Base-by-base conservation (phyloP, 129 eudicot genomes). In the Apium graveolens region DNA sequence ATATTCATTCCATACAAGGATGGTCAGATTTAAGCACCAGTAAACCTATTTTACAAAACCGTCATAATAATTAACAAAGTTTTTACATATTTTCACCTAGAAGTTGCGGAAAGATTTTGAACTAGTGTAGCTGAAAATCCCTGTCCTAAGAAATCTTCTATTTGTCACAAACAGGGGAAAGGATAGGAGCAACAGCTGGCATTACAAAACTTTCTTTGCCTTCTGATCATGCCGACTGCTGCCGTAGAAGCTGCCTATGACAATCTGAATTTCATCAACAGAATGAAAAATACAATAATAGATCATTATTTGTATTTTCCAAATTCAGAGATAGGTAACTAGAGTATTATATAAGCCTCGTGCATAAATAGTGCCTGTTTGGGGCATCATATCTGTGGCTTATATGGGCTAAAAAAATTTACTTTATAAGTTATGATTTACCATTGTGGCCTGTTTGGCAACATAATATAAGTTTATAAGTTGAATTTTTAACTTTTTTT, bases 151-250 rank as follows among this genome's bases (percentile, higher is more conserved):
- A 87, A 27, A 29, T 84, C 97, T 37, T 87, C 91, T 29, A 76
- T 44, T 51, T 85, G 90, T 8, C 77, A 73, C 81, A 63, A 27
- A 87, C 68, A 34, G 89, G 89, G 9, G 17, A 20, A 14, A 13
- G 53, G 84, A 86, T 68, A 27, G 89, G 88, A 17, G 83, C 72
- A n/a, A 86, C 78, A 0, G 87, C 70, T 24, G 80, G 60, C 4
- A 88, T 80, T 16, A 89, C 34, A 65, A 84, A 78, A 72, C 83
- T 51, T 88, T 89, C 89, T 88, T 91, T 31, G 96, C 78, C 74
- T 90, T 91, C 73, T 86, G 90, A 80, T 91, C 97, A 18, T 82
- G 90, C 77, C 91, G 96, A 82, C 84, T 93, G 27, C 93, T 91
- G 0, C 89, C 81, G 73, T 91, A 89, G 42, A 39, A 39, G 65